Evolutionary conservation across 179 eudicot species (phyloP).

Genomic region (Silene noctiflora): DNA sequence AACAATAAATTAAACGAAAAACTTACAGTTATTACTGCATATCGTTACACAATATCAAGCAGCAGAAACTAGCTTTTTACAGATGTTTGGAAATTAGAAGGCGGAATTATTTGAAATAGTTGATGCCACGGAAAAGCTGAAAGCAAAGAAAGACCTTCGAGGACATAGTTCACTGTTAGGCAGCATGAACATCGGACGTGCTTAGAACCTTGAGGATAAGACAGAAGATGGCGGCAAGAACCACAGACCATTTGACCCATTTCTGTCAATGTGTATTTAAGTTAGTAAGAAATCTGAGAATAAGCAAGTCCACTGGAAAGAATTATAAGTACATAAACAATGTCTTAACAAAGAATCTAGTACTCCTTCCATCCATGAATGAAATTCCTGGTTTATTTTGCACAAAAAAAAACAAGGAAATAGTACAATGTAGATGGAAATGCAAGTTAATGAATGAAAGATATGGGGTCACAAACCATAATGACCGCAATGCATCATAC

Average conservation of each 20-base stretch:
- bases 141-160: conserved; percentile 55
- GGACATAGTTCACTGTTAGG: conserved; percentile 69
- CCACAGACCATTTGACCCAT: conserved; percentile 92
- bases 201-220: conserved; percentile 68
- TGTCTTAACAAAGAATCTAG: no score
- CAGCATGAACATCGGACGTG: conserved; percentile 76
- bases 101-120: no score
- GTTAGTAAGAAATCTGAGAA: neutral
- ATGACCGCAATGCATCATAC: no score
- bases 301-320: neutral
- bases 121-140: neutral
- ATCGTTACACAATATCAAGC: no score
- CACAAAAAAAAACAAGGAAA: no score
- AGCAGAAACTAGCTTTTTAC: neutral
- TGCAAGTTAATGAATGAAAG: no score
- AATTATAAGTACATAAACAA: neutral
- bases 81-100: neutral
- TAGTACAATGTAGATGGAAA: no score
- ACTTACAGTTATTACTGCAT: no score
- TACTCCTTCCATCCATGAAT: no score
- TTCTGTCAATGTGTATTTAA: conserved; percentile 38
- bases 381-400: no score
- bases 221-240: conserved; percentile 70
- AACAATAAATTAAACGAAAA: neutral
- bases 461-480: no score